Conservation (phyloP, 2,329 filamentous ascomycete species). For the Zalaria sp. region DNA sequence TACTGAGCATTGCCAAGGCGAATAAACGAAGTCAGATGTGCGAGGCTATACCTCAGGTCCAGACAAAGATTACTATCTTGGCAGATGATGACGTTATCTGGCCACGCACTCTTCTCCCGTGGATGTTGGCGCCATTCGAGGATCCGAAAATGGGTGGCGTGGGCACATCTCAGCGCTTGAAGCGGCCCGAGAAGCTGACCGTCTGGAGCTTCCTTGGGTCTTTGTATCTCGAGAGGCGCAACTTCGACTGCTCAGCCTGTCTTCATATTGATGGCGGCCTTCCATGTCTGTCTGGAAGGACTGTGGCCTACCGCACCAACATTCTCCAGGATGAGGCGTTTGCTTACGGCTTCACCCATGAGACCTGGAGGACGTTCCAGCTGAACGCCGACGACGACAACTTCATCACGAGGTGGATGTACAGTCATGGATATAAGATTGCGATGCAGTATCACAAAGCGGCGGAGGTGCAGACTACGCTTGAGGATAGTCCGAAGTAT, state of each 20-base stretch:
- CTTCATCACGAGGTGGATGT: conserved; percentile 93
- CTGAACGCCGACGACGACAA: conserved; percentile 97
- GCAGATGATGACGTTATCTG: conserved; percentile 94
- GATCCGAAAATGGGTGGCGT: conserved; percentile 73
- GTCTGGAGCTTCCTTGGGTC: conserved; percentile 84
- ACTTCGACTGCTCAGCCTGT: conserved; percentile 93
- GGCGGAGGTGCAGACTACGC: conserved; percentile 82
- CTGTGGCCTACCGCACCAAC: conserved; percentile 77
- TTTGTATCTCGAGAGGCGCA: conserved; percentile 82
- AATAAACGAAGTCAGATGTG: conserved; percentile 95
- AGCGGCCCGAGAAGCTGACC: conserved; percentile 49
- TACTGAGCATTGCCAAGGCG: conserved; percentile 67
- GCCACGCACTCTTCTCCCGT: conserved; percentile 72
- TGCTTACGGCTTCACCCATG: conserved; percentile 77
- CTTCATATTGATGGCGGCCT: conserved; percentile 90
- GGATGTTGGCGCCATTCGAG: conserved; percentile 89
- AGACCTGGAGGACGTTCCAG: conserved; percentile 77
- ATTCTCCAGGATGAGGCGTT: conserved; percentile 80
- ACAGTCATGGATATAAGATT: conserved; percentile 83
- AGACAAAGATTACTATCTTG: conserved; percentile 75
- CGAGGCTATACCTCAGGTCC: conserved; percentile 73
- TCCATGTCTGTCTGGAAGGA: conserved; percentile 92
- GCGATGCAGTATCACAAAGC: conserved; percentile 89
- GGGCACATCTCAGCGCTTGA: conserved; percentile 78
- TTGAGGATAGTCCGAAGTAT: conserved; percentile 81